Evolutionary conservation across 208 protist genomes (phyloP).

Genomic region (Acanthamoeba rhysodes): DNA sequence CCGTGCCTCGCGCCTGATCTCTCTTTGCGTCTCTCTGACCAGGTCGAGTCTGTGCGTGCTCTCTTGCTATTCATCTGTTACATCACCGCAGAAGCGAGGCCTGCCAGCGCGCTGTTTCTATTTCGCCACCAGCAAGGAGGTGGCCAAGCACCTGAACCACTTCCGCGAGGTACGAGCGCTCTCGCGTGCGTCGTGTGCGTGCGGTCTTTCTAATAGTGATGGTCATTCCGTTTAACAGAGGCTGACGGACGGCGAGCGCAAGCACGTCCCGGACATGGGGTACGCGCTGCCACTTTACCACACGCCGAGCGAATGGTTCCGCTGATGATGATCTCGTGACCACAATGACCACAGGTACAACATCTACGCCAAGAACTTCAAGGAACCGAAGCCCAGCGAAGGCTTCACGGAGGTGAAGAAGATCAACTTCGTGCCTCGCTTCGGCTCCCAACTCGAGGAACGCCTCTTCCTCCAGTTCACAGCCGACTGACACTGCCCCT

Average conservation of each 20-base stretch:
- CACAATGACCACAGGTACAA: slow-evolving; percentile 64
- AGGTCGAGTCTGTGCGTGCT: not conserved
- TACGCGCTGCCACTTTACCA: not conserved
- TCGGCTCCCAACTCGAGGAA: slow-evolving; percentile 65
- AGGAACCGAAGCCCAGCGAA: slow-evolving; percentile 80
- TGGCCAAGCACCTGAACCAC: slow-evolving; percentile 92
- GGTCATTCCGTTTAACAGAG: no score
- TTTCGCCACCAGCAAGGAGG: slow-evolving; percentile 86
- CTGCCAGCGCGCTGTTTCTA: slow-evolving; percentile 90
- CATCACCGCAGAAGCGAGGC: not conserved
- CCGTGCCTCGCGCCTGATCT: not conserved
- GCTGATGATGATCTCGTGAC: no score
- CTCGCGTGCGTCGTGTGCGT: not conserved
- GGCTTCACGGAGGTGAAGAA: slow-evolving; percentile 80
- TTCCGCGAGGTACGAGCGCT: slow-evolving; percentile 80
- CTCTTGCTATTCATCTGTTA: not conserved
- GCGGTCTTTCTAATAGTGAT: no score
- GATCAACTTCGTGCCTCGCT: slow-evolving; percentile 85
- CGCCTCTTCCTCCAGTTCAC: slow-evolving; percentile 74
- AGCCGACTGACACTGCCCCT: no score
- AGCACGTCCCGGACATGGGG: slow-evolving; percentile 29
- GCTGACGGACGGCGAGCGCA: slow-evolving; percentile 21
- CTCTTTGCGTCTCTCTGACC: not conserved
- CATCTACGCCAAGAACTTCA: slow-evolving; percentile 84
- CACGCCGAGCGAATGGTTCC: no score